Base-by-base conservation (phyloP, 768 basidiomycete genomes). In the Boletus coccyginus region DNA sequence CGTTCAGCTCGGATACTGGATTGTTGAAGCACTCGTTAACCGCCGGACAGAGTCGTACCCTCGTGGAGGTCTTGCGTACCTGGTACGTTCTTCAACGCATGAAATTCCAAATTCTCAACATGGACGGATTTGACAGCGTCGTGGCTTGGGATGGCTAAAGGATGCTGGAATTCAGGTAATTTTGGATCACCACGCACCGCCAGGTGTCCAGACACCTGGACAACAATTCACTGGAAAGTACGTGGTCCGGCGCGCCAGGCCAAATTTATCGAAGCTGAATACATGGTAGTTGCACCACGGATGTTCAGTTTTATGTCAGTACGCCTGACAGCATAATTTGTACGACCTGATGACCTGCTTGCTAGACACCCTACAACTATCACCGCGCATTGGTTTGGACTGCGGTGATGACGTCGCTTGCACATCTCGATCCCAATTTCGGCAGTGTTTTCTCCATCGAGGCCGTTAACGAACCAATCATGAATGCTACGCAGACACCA, bases 301-400 rank as follows among this genome's bases (percentile, higher is more conserved):
- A 85, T 59, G 84, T 86, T 21, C 72, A 91, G 66, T 92, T 92
- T 71, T 92, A 92, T 62, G 89, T 89, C 40, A 57, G 80, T 66
- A 7, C 8, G 5, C 47, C 21, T 41, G 8, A 44, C 13, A 19
- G 27, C 49, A 27, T 47, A 29, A 13, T 42, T 50, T 19, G 2
- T 33, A 36, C n/a, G 32, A n/a, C 31, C 48, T 52, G 55, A 61
- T 45, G 21, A 53, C 42, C 2, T 45, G 40, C 57, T 24, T 38
- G 17, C 40, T 19, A 64, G 89, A 91, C 86, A 2, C 73, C 75
- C 5, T 74, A 81, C 50, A 92, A 92, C 67, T 92, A 89, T 59
- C 80, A 83, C 56, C 85, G 90, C 7, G 90, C 90, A 9, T 74
- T 92, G 45, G 73, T 86, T n/a, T 92, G 90, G 90, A 83, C 88